phyloP scores from a whole-genome alignment of 352 stramenopile genomes.

The Phytophthora boehmeriae region DNA sequence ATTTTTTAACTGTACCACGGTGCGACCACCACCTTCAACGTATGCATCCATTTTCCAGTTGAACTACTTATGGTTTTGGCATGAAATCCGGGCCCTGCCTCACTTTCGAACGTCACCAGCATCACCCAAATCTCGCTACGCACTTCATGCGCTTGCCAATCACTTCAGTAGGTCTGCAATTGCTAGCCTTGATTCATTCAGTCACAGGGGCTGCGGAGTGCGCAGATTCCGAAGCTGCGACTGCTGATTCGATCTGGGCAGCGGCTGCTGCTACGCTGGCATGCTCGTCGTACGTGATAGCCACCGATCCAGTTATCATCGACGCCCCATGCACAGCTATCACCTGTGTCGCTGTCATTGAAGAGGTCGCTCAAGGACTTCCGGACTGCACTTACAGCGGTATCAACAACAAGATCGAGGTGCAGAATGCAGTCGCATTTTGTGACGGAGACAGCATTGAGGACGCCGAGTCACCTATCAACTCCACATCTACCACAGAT shows the following conservation, averaged over 20 bases:
- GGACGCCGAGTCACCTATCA: slow-evolving; percentile 4
- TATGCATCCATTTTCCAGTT: no score
- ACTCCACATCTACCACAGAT: background rate
- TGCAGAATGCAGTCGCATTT: slow-evolving; percentile 20
- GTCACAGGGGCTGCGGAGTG: no score
- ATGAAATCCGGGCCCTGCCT: no score
- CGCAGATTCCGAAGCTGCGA: slow-evolving; percentile 17
- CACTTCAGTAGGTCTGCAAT: no score
- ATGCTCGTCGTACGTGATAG: slow-evolving; percentile 24
- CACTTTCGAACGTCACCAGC: no score
- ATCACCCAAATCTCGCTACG: no score
- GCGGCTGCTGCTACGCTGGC: slow-evolving; percentile 16
- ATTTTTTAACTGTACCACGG: no score
- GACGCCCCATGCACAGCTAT: slow-evolving; percentile 30
- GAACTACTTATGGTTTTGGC: no score
- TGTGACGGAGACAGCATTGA: slow-evolving; percentile 16
- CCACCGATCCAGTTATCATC: slow-evolving; percentile 20
- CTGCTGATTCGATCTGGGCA: slow-evolving; percentile 18
- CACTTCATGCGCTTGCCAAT: no score
- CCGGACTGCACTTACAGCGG: slow-evolving; percentile 34
- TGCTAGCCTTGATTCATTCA: no score
- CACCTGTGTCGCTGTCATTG: slow-evolving; percentile 21
- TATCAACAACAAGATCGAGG: slow-evolving; percentile 34
- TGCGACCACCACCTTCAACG: no score
- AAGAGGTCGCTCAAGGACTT: slow-evolving; percentile 18